phyloP scores from a whole-genome alignment of 257 asterid species.

The Lantana camara region DNA sequence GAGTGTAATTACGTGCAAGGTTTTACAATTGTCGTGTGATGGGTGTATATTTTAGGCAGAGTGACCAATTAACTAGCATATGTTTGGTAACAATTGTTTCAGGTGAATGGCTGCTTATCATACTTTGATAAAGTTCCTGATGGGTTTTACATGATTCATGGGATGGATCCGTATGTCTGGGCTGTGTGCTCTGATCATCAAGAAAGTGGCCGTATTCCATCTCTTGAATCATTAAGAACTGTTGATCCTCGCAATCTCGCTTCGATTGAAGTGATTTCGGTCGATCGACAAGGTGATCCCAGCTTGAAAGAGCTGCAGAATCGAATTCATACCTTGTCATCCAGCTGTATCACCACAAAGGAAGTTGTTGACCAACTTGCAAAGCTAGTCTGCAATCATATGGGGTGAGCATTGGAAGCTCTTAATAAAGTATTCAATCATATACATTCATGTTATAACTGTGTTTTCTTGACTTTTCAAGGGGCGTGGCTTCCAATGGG shows the following conservation, averaged over 20 bases:
- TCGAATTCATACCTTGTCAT: constrained; percentile 57
- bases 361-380: constrained; percentile 95
- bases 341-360: constrained; percentile 56
- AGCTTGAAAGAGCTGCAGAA: constrained; percentile 81
- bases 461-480: constrained; percentile 42
- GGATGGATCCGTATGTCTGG: constrained; percentile 99
- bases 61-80: too few relatives aligned
- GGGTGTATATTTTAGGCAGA: too few relatives aligned
- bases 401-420: constrained; percentile 78
- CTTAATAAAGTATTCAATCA: constrained; percentile 22
- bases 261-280: constrained; percentile 76
- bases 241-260: constrained; percentile 59
- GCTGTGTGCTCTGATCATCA: constrained; percentile 76
- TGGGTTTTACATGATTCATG: constrained; percentile 83
- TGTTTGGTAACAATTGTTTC: constrained; percentile 39
- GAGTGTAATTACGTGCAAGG: too few relatives aligned
- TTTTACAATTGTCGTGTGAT: too few relatives aligned
- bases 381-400: constrained; percentile 80
- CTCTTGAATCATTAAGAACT: constrained; percentile 74
- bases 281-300: constrained; percentile 74
- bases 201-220: constrained; percentile 89
- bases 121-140: constrained; percentile 78
- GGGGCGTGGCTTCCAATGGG: constrained; percentile 68
- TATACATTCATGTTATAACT: constrained; percentile 29
- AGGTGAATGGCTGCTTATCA: constrained; percentile 93